Evolutionary conservation across 441 rosid species (phyloP), one percentile per base, ranked within the genome.

Genomic region (Flueggea neowawraea): DNA sequence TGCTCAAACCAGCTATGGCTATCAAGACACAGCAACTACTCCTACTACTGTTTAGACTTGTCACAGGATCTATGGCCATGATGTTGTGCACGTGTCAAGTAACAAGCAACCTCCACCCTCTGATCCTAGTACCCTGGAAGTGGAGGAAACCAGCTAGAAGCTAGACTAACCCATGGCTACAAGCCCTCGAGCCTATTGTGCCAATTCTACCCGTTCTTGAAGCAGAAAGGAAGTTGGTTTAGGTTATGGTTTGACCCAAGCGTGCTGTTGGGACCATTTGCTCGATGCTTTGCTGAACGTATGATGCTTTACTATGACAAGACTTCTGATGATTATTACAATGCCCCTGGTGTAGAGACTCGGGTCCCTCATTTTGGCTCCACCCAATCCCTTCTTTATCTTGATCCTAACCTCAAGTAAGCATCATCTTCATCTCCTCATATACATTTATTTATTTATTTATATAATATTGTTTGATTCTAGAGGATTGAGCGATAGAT

Each of bases 141-240:
- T 56, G 98, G 96, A 6, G 95, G 96, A n/a, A 94, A 87, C 80
- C 97, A 89, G 74, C 84, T 90, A 14, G 96, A 90, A 60, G 96
- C 82, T 3, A 62, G 91, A 70, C 76, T 90, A 31, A 87, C 85
- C 52, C 13, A 53, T 14, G 79, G 61, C 31, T 90, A 87, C 78
- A 82, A 74, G 65, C 80, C 97, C 47, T 54, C 72, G 12, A 79
- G 80, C 56, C 43, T 77, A 39, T 50, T 84, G 62, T 88, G 97
- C 71, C 72, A 73, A 5, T 82, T 79, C 77, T 72, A 78, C 66
- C 96, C 90, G 52, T 12, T 74, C 50, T 58, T 14, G 11, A 85
- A 79, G 69, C 78, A 78, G 55, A 71, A 66, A 60, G 80, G 71
- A 16, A 97, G 96, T 0, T 88, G 98, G 97, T 93, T 90, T 81